phyloP scores from a whole-genome alignment of 441 rosid genomes.

The Populus tomentosa region DNA sequence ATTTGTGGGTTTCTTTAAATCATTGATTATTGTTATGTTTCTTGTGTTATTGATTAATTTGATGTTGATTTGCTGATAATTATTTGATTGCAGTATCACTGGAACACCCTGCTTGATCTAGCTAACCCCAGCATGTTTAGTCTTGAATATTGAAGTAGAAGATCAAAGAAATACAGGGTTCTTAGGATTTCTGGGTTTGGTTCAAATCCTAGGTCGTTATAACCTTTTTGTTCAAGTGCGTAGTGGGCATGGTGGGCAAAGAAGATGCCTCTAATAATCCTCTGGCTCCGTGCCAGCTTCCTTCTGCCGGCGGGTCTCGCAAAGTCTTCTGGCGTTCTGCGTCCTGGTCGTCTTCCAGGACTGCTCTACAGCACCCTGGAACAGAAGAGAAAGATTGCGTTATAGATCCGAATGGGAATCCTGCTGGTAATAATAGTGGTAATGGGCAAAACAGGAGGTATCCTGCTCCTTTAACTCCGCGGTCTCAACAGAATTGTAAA shows the following conservation, averaged over 20 bases:
- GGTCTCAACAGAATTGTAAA: conserved; percentile 61
- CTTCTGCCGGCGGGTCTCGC: conserved; percentile 40
- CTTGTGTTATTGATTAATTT: neutral
- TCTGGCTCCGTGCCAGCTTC: conserved; percentile 45
- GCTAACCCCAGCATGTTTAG: conserved; percentile 11
- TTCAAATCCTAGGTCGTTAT: neutral
- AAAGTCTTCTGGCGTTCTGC: conserved; percentile 94
- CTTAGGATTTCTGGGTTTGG: conserved; percentile 23
- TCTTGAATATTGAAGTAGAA: conserved; percentile 2
- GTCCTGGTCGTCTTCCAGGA: conserved; percentile 95
- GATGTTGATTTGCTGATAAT: neutral
- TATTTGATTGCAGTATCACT: neutral
- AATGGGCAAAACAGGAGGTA: conserved; percentile 48
- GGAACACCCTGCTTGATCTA: neutral
- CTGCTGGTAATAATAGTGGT: conserved; percentile 24
- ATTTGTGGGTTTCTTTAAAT: neutral
- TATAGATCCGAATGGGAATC: conserved; percentile 39
- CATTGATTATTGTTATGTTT: neutral
- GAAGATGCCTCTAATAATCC: conserved; percentile 60
- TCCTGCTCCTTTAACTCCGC: conserved; percentile 77
- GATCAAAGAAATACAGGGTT: neutral
- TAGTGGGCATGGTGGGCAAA: conserved; percentile 76
- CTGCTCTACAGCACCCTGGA: conserved; percentile 53
- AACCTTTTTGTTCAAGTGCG: neutral
- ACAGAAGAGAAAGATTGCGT: conserved; percentile 45